These are phyloP conservation scores for Crithidia mellificae DNA, from an alignment of 208 protist species.

Conservation along the genomic window DNA sequence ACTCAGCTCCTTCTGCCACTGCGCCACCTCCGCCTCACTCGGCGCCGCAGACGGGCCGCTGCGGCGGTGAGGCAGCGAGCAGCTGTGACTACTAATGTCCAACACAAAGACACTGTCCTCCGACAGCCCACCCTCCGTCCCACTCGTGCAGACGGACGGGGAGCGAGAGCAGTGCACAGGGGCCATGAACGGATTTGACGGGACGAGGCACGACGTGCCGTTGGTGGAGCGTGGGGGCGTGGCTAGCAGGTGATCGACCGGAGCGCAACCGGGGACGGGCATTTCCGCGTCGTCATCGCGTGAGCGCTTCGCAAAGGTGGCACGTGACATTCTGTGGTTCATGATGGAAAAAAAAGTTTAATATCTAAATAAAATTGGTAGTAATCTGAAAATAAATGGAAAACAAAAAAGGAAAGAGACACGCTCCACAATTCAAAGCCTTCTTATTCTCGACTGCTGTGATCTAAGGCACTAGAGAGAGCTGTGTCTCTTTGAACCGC, in stretches of 20 bases:
- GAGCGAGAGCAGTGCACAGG: slow-evolving; percentile 34
- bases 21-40: slow-evolving; percentile 36
- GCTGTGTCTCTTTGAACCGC: no score
- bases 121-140: slow-evolving; percentile 42
- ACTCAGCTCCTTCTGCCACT: slow-evolving; percentile 47
- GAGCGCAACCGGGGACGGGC: background rate
- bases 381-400: background rate
- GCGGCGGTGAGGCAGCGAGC: slow-evolving; percentile 13
- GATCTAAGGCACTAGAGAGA: no score
- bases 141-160: slow-evolving; percentile 37
- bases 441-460: no score
- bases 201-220: slow-evolving; percentile 17
- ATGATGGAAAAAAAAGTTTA: slow-evolving; percentile 5
- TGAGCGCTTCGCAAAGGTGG: slow-evolving; percentile 16
- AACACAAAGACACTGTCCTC: slow-evolving; percentile 49
- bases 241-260: slow-evolving; percentile 32
- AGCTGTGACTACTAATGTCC: slow-evolving; percentile 30
- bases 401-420: background rate
- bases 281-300: slow-evolving; percentile 16
- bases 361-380: background rate
- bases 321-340: background rate
- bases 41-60: slow-evolving; percentile 12
- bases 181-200: slow-evolving; percentile 34
- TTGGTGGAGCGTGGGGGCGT: slow-evolving; percentile 29
- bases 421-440: no score